Evolutionary conservation across 169 alveolate species (phyloP).

Genomic region (Cryptosporidium sp.): DNA sequence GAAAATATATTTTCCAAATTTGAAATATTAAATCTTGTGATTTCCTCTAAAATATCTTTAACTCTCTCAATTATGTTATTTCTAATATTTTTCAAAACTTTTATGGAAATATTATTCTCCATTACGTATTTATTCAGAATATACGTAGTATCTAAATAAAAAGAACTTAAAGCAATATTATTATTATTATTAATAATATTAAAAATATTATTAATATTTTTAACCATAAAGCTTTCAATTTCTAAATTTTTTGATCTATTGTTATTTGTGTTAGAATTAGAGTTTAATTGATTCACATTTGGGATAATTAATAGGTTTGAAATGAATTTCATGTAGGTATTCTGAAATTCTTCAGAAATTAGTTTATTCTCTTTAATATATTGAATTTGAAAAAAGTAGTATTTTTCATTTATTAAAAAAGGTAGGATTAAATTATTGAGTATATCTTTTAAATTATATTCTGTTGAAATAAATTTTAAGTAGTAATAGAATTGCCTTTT

Average conservation of each 20-base stretch:
- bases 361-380: background rate
- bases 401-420: slow-evolving; percentile 35
- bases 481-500: slow-evolving; percentile 35
- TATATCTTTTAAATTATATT: background rate
- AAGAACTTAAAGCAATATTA: background rate
- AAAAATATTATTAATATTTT: background rate
- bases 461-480: background rate
- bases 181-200: background rate
- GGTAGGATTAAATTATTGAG: background rate
- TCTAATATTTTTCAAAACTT: background rate
- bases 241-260: background rate
- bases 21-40: background rate
- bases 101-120: slow-evolving; percentile 14
- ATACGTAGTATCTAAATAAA: slow-evolving; percentile 31
- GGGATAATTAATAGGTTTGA: slow-evolving; percentile 8
- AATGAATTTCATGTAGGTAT: background rate
- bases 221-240: background rate
- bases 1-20: background rate
- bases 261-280: background rate
- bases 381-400: slow-evolving; percentile 23
- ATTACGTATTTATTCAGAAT: slow-evolving; percentile 16
- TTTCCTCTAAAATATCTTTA: slow-evolving; percentile 1
- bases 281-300: background rate
- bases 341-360: background rate
- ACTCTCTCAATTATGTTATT: slow-evolving; percentile 15